Conservation (phyloP, 441 rosid genomes). For the Populus tomentosa region DNA sequence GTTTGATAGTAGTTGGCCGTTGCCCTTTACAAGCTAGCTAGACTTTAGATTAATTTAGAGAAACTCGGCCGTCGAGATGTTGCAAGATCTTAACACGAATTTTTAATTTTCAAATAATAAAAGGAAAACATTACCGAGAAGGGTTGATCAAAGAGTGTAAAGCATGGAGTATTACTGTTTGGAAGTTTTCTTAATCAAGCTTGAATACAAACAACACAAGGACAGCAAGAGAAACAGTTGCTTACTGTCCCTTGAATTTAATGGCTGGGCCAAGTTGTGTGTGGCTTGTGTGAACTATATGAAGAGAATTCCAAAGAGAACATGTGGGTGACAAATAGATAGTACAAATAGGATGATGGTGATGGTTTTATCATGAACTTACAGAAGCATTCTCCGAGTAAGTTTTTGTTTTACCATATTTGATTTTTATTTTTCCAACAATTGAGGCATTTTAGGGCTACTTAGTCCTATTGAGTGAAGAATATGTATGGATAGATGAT, state of each 20-base stretch:
- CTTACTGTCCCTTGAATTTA: background rate
- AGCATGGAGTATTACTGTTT: background rate
- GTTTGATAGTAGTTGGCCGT: background rate
- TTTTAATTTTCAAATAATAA: background rate
- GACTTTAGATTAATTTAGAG: background rate
- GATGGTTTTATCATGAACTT: background rate
- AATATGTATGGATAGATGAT: too few relatives aligned
- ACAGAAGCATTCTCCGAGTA: background rate
- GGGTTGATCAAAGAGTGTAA: background rate
- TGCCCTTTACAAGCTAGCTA: background rate
- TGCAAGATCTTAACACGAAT: background rate
- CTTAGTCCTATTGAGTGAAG: background rate
- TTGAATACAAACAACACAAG: background rate
- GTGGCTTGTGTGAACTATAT: background rate
- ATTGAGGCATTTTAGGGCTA: background rate
- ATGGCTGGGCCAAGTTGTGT: background rate
- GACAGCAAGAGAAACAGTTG: background rate
- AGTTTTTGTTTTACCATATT: too few relatives aligned
- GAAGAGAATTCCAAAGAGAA: background rate
- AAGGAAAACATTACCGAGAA: background rate
- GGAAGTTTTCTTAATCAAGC: background rate
- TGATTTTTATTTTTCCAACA: too few relatives aligned
- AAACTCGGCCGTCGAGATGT: background rate
- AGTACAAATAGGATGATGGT: background rate
- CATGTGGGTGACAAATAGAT: background rate